Percentiles rank a stretch among this genome's conserved stretches.
Evolutionary conservation across 257 asterid species (phyloP).

Genomic region (Primulina eburnea): DNA sequence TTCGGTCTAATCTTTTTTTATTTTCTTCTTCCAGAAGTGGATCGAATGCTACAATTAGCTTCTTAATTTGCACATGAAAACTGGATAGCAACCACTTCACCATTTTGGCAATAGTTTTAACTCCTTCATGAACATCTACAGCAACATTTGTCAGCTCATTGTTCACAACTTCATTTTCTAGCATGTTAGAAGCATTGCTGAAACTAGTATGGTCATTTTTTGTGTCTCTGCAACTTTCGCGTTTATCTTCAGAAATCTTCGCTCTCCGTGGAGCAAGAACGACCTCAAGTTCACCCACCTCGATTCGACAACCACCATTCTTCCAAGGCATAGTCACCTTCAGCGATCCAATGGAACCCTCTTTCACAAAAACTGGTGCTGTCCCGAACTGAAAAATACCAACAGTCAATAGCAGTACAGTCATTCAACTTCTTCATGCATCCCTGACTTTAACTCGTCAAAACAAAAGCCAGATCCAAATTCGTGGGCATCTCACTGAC

Average conservation of each 20-base stretch:
- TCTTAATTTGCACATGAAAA: slow-evolving; percentile 71
- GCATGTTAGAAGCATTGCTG: slow-evolving; percentile 38
- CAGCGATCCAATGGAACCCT: slow-evolving; percentile 90
- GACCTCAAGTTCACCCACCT: slow-evolving; percentile 84
- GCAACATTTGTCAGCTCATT: slow-evolving; percentile 38
- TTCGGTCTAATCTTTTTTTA: slow-evolving; percentile 45
- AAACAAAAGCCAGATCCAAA: neutral
- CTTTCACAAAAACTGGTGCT: slow-evolving; percentile 60
- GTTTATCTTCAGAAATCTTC: slow-evolving; percentile 37
- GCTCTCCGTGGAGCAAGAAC: slow-evolving; percentile 64
- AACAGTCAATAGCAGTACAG: slow-evolving; percentile 17
- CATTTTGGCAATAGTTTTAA: slow-evolving; percentile 89
- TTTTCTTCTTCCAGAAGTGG: slow-evolving; percentile 55
- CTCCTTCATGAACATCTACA: slow-evolving; percentile 96
- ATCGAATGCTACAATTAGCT: slow-evolving; percentile 81
- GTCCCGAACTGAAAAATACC: slow-evolving; percentile 64
- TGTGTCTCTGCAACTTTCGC: slow-evolving; percentile 36
- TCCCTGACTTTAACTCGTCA: neutral
- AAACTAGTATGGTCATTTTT: slow-evolving; percentile 25
- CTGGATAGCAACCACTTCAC: slow-evolving; percentile 91
- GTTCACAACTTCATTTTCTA: slow-evolving; percentile 37
- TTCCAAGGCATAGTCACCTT: slow-evolving; percentile 88
- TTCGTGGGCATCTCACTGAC: neutral
- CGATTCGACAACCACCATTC: slow-evolving; percentile 80
- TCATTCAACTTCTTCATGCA: neutral